Evolutionary conservation across 768 basidiomycete genomes (phyloP).

Genomic region (Russula foetens): DNA sequence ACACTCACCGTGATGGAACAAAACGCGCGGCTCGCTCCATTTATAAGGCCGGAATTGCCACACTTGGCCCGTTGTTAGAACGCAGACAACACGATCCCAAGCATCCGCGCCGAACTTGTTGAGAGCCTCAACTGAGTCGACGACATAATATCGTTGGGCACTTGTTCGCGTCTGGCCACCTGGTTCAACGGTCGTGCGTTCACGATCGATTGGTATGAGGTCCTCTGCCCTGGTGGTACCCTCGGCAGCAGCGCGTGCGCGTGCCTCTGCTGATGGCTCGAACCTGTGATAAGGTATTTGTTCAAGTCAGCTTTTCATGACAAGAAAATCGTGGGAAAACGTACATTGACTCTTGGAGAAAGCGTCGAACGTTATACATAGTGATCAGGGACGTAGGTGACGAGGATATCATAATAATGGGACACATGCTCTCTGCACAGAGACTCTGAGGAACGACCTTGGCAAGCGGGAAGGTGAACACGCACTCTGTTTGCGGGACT

Average conservation of each 20-base stretch:
- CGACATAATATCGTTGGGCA: constrained; percentile 63
- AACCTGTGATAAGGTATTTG: constrained; percentile 32
- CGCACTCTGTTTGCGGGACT: constrained; percentile 65
- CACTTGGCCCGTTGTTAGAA: constrained; percentile 96
- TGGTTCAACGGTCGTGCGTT: constrained; percentile 61
- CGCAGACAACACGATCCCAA: constrained; percentile 96
- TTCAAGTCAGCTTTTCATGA: not conserved
- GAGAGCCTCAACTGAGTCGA: constrained; percentile 89
- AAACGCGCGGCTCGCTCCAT: constrained; percentile 85
- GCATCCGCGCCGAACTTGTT: constrained; percentile 88
- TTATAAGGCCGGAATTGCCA: constrained; percentile 99
- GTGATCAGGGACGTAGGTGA: constrained; percentile 92
- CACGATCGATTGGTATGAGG: constrained; percentile 80
- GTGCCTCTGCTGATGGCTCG: constrained; percentile 68
- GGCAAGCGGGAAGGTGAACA: constrained; percentile 8
- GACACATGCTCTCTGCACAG: constrained; percentile 64
- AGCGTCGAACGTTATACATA: constrained; percentile 95
- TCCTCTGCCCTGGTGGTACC: constrained; percentile 75
- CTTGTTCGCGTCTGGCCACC: constrained; percentile 50
- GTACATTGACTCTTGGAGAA: constrained; percentile 83
- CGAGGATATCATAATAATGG: constrained; percentile 96
- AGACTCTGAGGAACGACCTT: not conserved
- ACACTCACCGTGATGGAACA: constrained; percentile 85
- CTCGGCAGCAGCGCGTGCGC: constrained; percentile 56
- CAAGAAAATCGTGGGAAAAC: not conserved